Base-by-base conservation (phyloP, 495 filamentous ascomycete species). In the Lepraria neglecta region DNA sequence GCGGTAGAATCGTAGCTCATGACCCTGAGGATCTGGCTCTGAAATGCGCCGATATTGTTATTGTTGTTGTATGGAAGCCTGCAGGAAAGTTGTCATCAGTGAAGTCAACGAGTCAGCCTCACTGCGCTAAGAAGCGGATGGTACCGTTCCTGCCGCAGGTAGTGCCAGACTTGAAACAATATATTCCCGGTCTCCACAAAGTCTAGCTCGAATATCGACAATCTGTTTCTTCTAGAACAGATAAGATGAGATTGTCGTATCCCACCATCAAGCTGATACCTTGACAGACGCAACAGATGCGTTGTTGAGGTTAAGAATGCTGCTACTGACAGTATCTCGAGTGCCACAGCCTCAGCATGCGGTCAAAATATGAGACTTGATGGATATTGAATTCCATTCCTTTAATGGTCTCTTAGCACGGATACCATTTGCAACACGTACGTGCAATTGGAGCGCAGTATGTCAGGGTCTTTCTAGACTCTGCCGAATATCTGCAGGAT, bases 1-100 rank as follows among this genome's bases (percentile, higher is more conserved):
- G 84, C 84, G 21, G 84, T 84, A 51, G 84, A 84, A 58, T 74
- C 60, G 72, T 87, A 86, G 69, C 51, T 83, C 81, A 59, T 54
- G 51, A 19, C 31, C 51, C 30, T 35, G 14, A 38, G 35, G n/a
- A 35, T 35, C 17, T n/a, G 17, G 44, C 17, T 17, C 44, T n/a
- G 12, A 17, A n/a, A 19, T 46, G 80, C 79, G 12, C 76, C 78
- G 78, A 83, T 82, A 17, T 40, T 67, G 50, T 17, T 24, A 40
- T 19, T 50, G 12, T 33, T 33, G 56, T 42, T 12, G 46, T 31
- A 58, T 33, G 21, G 31, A 27, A 63, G 60, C n/a, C 2, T 54
- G 15, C 1, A 28, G 28, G 48, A 17, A 33, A n/a, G 15, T 15
- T 31, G 31, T 31, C 6, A 31, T 52, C 27, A 52, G 15, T 52